Evolutionary conservation across 2,329 filamentous ascomycete genomes (phyloP).

Genomic region (Thelonectria discophora): DNA sequence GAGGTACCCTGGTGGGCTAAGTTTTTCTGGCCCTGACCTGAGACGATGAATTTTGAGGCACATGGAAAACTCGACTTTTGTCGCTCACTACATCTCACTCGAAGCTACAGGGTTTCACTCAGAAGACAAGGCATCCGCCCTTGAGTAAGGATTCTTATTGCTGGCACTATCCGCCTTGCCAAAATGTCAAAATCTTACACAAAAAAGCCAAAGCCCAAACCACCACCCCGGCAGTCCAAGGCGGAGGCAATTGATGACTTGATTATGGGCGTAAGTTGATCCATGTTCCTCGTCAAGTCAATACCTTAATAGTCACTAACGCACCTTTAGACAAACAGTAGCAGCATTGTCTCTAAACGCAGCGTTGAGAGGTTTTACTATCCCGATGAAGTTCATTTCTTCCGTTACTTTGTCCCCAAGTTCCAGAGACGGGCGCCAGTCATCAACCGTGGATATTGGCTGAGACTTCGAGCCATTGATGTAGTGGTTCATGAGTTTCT

Average conservation of each 20-base stretch:
- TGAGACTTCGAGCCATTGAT: conserved; percentile 85
- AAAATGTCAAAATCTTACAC: conserved; percentile 30
- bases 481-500: conserved; percentile 78
- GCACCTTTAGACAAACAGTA: conserved; percentile 77
- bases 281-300: neutral
- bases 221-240: conserved; percentile 26
- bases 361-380: conserved; percentile 92
- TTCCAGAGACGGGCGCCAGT: conserved; percentile 84
- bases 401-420: conserved; percentile 87
- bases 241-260: conserved; percentile 56
- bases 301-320: conserved; percentile 4
- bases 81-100: conserved; percentile 4
- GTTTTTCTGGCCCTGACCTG: conserved; percentile 10
- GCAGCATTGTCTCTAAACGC: conserved; percentile 90
- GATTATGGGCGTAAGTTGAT: conserved; percentile 62
- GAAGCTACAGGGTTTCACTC: neutral
- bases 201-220: neutral
- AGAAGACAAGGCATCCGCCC: neutral
- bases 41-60: conserved; percentile 18
- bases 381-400: conserved; percentile 80
- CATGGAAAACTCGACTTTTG: conserved; percentile 15
- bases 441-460: conserved; percentile 89
- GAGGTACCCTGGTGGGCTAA: conserved; percentile 23
- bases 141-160: neutral
- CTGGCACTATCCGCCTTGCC: neutral